A percentile compares a stretch with the other conserved stretches of the same genome.
Evolutionary conservation across 176 grass and related monocot species (phyloP).

Genomic region (Tillandsia leiboldiana): DNA sequence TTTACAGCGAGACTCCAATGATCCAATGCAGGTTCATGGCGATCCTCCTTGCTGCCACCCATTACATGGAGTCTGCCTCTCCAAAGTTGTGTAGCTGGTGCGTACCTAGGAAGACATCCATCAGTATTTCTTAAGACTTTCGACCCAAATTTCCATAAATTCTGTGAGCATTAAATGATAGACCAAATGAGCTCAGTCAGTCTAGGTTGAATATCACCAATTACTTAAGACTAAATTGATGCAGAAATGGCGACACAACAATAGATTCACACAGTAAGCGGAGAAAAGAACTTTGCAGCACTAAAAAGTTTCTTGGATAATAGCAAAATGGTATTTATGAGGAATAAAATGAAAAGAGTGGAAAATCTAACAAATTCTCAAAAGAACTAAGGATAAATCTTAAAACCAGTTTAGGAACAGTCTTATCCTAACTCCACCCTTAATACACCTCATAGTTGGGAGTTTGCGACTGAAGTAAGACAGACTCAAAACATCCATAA

Average conservation of each 20-base stretch:
- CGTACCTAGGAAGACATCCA: constrained; percentile 50
- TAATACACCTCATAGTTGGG: not conserved
- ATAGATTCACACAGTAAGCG: no score
- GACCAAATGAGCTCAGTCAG: not conserved
- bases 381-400: no score
- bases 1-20: constrained; percentile 93
- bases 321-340: no score
- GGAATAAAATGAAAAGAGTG: no score
- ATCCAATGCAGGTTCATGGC: constrained; percentile 75
- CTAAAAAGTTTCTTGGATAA: no score
- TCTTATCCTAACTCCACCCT: no score
- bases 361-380: no score
- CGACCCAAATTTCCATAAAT: not conserved
- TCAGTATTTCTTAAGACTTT: not conserved
- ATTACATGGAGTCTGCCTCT: constrained; percentile 90
- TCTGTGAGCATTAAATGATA: not conserved
- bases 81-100: constrained; percentile 97
- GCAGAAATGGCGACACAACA: no score
- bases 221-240: no score
- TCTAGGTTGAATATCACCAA: no score
- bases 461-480: not conserved
- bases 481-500: not conserved
- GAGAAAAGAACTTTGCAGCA: no score
- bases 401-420: no score
- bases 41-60: constrained; percentile 98